Evolutionary conservation across 2,329 filamentous ascomycete species (phyloP).

Genomic region (Aspergillus fumigatiaffinis): DNA sequence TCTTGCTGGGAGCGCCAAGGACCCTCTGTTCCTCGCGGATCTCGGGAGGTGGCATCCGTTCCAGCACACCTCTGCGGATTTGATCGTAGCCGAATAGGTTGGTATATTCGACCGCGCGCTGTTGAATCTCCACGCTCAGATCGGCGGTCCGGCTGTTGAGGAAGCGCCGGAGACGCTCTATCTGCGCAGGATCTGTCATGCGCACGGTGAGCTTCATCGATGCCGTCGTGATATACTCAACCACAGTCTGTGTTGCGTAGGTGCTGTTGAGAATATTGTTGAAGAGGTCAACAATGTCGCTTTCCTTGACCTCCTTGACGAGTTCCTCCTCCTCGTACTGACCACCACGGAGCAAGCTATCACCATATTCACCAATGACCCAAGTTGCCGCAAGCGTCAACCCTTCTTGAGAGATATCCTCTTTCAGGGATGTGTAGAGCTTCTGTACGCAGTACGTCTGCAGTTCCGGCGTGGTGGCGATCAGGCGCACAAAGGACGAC

Average conservation of each 20-base stretch:
- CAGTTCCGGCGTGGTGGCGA: constrained; percentile 88
- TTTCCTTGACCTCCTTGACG: constrained; percentile 76
- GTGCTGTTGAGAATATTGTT: constrained; percentile 88
- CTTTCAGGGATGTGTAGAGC: constrained; percentile 82
- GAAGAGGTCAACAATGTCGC: constrained; percentile 90
- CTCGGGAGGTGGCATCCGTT: constrained; percentile 96
- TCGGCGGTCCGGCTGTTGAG: constrained; percentile 76
- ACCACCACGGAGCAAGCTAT: constrained; percentile 80
- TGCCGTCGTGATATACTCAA: constrained; percentile 93
- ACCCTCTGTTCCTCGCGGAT: constrained; percentile 94
- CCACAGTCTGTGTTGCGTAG: constrained; percentile 85
- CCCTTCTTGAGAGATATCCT: constrained; percentile 96
- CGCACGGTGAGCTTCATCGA: constrained; percentile 93
- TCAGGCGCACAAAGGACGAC: constrained; percentile 91
- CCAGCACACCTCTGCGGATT: constrained; percentile 82
- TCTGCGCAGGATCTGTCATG: constrained; percentile 75
- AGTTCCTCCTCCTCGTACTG: constrained; percentile 93
- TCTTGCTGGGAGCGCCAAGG: constrained; percentile 72
- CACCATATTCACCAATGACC: constrained; percentile 97
- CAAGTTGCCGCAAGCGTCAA: constrained; percentile 89
- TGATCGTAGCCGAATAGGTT: constrained; percentile 91
- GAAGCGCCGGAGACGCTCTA: constrained; percentile 78
- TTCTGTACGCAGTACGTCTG: constrained; percentile 98
- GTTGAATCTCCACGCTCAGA: constrained; percentile 91
- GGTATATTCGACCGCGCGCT: constrained; percentile 89